A percentile compares a stretch with the other conserved stretches of the same genome.
Conservation (phyloP, 2,329 filamentous ascomycete genomes). For the Shiraia bambusicola region DNA sequence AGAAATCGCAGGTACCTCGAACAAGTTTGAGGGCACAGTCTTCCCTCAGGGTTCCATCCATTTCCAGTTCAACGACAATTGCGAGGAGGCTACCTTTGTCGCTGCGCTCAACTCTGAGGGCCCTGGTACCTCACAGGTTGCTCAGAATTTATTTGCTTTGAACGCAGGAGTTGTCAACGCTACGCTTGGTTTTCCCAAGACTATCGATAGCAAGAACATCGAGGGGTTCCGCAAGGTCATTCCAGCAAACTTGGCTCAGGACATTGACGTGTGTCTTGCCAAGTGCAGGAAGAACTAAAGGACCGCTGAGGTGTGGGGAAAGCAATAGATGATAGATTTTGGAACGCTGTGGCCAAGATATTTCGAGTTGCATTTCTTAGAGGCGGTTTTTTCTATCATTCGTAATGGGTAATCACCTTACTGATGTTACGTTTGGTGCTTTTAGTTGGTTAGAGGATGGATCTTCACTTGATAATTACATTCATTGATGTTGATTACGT, state of each 20-base stretch:
- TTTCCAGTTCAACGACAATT: constrained; percentile 53
- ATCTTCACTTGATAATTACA: constrained; percentile 1
- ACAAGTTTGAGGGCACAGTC: constrained; percentile 49
- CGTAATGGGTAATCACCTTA: constrained; percentile 6
- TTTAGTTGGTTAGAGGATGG: constrained; percentile 3
- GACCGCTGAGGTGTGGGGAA: background rate
- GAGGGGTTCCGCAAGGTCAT: constrained; percentile 40
- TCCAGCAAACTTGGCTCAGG: constrained; percentile 54
- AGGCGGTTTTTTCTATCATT: constrained; percentile 16
- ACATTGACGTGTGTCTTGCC: constrained; percentile 56
- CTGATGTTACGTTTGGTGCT: constrained; percentile 10
- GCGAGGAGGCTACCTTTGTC: constrained; percentile 48
- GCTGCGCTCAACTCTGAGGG: constrained; percentile 49
- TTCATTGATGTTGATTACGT: background rate
- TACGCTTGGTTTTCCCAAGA: constrained; percentile 41
- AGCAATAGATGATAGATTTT: background rate
- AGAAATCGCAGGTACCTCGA: constrained; percentile 45
- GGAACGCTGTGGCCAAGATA: background rate
- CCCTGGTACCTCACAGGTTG: constrained; percentile 46
- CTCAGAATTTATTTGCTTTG: constrained; percentile 48
- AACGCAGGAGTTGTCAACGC: constrained; percentile 42
- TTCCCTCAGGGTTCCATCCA: constrained; percentile 52
- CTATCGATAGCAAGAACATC: constrained; percentile 39
- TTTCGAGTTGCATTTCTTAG: constrained; percentile 15
- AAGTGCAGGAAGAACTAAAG: constrained; percentile 43